phyloP scores from a whole-genome alignment of 768 basidiomycete species.

The Trametes meyenii region DNA sequence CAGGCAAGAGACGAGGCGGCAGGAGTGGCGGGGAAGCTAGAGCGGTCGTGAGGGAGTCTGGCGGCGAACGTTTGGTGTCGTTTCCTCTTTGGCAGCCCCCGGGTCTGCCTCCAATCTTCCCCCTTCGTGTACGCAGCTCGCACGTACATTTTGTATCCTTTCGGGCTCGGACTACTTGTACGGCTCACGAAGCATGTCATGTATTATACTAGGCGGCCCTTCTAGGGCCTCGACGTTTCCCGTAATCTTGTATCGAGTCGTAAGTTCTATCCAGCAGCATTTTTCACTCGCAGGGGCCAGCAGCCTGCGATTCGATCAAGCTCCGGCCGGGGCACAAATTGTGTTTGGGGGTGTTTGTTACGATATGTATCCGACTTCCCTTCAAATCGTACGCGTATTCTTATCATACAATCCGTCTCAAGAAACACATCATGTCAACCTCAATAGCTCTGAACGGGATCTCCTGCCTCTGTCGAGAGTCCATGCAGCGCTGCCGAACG shows the following conservation, averaged over 20 bases:
- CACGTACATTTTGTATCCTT: slow-evolving; percentile 5
- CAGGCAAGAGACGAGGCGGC: slow-evolving; percentile 40
- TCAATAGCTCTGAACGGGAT: too few species aligned
- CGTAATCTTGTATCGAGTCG: not conserved
- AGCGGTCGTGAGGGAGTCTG: slow-evolving; percentile 24
- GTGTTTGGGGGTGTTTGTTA: too few species aligned
- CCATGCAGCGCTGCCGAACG: too few species aligned
- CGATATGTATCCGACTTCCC: too few species aligned
- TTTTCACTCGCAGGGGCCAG: not conserved
- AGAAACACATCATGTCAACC: too few species aligned
- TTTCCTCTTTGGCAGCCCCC: not conserved
- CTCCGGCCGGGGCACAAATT: too few species aligned
- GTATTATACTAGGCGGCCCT: slow-evolving; percentile 1
- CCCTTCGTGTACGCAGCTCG: not conserved
- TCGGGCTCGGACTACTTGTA: slow-evolving; percentile 9
- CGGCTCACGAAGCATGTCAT: slow-evolving; percentile 4
- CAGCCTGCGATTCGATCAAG: not conserved
- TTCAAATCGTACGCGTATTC: too few species aligned
- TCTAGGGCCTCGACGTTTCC: not conserved
- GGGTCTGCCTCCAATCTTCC: not conserved
- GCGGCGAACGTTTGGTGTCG: not conserved
- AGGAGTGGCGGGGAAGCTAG: slow-evolving; percentile 36
- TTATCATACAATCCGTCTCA: too few species aligned
- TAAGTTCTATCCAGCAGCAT: too few species aligned
- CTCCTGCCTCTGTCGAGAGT: too few species aligned